These are phyloP conservation scores for Tuctoria greenei DNA, from an alignment of 176 grass and related monocot species.

Conservation along the genomic window DNA sequence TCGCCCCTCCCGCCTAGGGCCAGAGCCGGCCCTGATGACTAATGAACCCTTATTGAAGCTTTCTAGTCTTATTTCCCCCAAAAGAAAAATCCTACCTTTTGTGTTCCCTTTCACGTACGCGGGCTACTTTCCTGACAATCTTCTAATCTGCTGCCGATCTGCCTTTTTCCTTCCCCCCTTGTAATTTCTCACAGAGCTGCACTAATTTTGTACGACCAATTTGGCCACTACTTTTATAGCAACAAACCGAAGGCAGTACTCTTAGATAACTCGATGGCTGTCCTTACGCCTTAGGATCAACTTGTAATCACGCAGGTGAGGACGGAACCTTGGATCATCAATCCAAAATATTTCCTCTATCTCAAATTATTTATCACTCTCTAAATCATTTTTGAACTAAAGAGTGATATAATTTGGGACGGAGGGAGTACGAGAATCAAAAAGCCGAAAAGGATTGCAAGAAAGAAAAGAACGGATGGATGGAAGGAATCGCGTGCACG, in stretches of 20 bases:
- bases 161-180: not conserved
- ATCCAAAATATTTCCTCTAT: too few relatives aligned
- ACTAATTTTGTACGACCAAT: not conserved
- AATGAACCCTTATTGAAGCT: not conserved
- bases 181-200: not conserved
- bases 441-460: not conserved
- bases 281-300: not conserved
- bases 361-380: too few relatives aligned
- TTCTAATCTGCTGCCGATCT: not conserved
- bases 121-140: not conserved
- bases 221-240: not conserved
- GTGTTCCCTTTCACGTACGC: not conserved
- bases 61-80: not conserved
- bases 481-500: conserved; percentile 9
- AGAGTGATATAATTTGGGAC: too few relatives aligned
- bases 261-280: conserved; percentile 13
- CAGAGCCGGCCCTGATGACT: too few relatives aligned
- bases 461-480: not conserved
- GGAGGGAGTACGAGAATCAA: not conserved
- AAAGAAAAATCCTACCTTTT: not conserved
- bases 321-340: not conserved
- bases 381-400: too few relatives aligned
- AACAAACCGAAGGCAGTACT: too few relatives aligned
- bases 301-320: not conserved
- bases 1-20: too few relatives aligned